Conservation (phyloP, 768 basidiomycete species). For the Suillus subalutaceus region DNA sequence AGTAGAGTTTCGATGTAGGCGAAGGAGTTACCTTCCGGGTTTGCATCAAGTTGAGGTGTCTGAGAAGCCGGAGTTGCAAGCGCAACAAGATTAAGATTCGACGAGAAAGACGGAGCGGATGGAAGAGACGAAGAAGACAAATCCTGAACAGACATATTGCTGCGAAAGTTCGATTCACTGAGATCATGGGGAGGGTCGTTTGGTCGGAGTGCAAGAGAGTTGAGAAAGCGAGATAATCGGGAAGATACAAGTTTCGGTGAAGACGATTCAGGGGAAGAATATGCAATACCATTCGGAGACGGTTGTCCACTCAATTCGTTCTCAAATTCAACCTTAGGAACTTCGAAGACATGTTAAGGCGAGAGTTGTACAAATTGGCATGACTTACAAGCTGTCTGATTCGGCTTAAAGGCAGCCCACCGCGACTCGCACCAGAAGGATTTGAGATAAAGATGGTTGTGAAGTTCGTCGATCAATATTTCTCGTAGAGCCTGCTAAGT, state of each 20-base stretch:
- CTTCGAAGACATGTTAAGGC: constrained; percentile 38
- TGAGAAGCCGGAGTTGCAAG: constrained; percentile 25
- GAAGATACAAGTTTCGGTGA: constrained; percentile 46
- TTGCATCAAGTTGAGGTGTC: constrained; percentile 37
- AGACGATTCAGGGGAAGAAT: constrained; percentile 35
- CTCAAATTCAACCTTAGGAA: constrained; percentile 69
- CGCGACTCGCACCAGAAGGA: constrained; percentile 94
- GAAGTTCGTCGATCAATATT: constrained; percentile 92
- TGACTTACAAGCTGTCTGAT: constrained; percentile 74
- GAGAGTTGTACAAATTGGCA: constrained; percentile 9
- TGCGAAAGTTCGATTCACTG: constrained; percentile 42
- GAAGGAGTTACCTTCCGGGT: constrained; percentile 94
- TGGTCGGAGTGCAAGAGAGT: constrained; percentile 65
- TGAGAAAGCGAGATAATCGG: constrained; percentile 64
- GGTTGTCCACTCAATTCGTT: constrained; percentile 39
- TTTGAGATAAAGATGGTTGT: constrained; percentile 96
- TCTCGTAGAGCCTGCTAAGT: constrained; percentile 77
- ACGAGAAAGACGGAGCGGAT: constrained; percentile 22
- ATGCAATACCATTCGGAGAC: constrained; percentile 21
- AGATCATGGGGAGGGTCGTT: constrained; percentile 79
- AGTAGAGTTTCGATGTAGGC: constrained; percentile 89
- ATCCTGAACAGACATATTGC: constrained; percentile 23
- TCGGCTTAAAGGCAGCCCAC: constrained; percentile 83
- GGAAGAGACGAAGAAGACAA: constrained; percentile 21
- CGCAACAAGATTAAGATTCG: constrained; percentile 26